Percentiles rank a stretch among this genome's conserved stretches.
These are phyloP conservation scores for Cystobasidiopsis lactophilus DNA, from an alignment of 768 basidiomycete species.

Conservation along the genomic window DNA sequence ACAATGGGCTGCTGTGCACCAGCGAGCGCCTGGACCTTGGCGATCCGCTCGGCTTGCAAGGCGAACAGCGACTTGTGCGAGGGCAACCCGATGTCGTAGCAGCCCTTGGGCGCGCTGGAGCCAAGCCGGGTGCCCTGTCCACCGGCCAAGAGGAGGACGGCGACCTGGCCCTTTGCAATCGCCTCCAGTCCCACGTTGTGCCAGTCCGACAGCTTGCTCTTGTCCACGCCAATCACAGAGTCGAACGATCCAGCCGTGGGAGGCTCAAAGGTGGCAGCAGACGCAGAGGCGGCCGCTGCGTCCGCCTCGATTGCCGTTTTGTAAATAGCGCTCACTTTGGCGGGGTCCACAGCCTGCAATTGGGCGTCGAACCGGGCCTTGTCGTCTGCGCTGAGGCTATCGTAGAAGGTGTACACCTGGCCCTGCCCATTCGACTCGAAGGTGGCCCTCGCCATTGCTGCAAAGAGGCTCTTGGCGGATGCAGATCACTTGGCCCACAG, in stretches of 20 bases:
- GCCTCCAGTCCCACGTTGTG: conserved; percentile 54
- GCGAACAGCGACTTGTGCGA: conserved; percentile 88
- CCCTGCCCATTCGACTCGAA: too few species aligned
- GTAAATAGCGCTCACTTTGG: conserved; percentile 78
- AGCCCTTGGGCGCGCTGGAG: conserved; percentile 80
- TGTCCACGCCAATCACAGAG: conserved; percentile 32
- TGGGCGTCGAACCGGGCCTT: conserved; percentile 44
- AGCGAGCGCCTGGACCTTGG: conserved; percentile 45
- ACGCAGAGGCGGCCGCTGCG: conserved; percentile 24
- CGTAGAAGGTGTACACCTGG: conserved; percentile 77
- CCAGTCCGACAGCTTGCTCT: conserved; percentile 49
- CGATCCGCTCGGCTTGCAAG: conserved; percentile 89
- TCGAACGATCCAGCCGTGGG: conserved; percentile 56
- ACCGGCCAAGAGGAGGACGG: conserved; percentile 92
- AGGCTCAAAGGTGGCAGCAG: conserved; percentile 43
- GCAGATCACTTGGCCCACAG: too few species aligned
- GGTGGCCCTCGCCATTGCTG: too few species aligned
- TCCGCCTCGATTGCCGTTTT: conserved; percentile 50
- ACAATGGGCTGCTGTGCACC: conserved; percentile 40
- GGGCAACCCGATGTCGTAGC: conserved; percentile 88
- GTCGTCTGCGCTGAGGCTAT: conserved; percentile 41
- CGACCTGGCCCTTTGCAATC: conserved; percentile 59
- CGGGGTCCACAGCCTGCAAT: conserved; percentile 58
- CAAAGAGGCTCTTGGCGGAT: too few species aligned
- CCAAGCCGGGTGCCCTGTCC: conserved; percentile 92